Percentiles rank a stretch among this genome's conserved stretches.
Conservation (phyloP, 2,329 filamentous ascomycete species). For the Ophiocordyceps unilateralis region DNA sequence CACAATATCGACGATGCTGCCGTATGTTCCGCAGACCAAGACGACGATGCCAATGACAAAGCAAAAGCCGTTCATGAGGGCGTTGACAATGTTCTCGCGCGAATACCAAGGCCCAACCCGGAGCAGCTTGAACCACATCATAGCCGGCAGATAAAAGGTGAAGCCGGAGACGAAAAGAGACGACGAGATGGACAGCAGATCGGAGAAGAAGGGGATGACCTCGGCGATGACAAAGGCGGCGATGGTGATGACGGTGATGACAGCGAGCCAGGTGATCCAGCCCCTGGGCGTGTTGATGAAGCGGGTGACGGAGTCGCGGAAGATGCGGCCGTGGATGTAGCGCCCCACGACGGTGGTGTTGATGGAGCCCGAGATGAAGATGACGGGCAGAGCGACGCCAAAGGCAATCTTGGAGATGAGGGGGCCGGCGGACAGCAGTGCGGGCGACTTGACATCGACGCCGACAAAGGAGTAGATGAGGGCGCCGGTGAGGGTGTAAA, state of each 20-base stretch:
- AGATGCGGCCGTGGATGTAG: constrained; percentile 28
- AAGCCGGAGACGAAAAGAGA: constrained; percentile 28
- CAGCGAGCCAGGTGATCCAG: constrained; percentile 37
- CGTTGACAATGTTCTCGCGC: constrained; percentile 9
- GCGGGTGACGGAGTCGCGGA: constrained; percentile 22
- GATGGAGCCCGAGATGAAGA: constrained; percentile 58
- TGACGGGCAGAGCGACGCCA: constrained; percentile 53
- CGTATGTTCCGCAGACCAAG: constrained; percentile 10
- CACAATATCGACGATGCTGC: constrained; percentile 11
- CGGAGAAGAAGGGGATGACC: constrained; percentile 54
- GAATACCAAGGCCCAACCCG: constrained; percentile 10
- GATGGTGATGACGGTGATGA: constrained; percentile 40
- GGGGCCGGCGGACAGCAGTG: constrained; percentile 45
- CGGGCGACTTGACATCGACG: constrained; percentile 43
- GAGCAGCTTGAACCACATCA: constrained; percentile 22
- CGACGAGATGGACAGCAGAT: constrained; percentile 37
- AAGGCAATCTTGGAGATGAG: constrained; percentile 49
- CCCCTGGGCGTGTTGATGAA: constrained; percentile 31
- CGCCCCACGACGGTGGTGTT: constrained; percentile 33
- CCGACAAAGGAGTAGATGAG: constrained; percentile 57
- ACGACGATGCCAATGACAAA: constrained; percentile 10
- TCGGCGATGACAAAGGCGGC: constrained; percentile 54
- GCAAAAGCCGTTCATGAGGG: constrained; percentile 8
- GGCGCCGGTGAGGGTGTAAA: constrained; percentile 50
- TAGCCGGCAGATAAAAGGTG: constrained; percentile 19